Percentiles rank a stretch among this genome's conserved stretches.
Conservation (phyloP, 441 rosid species). For the Pelargonium hybrid region DNA sequence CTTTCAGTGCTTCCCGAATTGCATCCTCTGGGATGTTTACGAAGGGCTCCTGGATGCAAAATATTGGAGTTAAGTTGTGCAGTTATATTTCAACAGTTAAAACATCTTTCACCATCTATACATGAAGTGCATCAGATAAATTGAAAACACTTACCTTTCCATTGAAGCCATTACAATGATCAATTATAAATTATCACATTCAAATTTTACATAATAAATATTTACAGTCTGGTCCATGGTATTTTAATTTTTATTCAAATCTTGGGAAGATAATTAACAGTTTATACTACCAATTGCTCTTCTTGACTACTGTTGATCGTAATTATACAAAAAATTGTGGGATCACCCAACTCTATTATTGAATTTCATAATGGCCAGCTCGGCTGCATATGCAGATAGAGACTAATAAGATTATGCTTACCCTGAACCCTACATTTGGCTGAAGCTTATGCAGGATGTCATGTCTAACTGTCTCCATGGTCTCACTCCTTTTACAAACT, state of each 20-base stretch:
- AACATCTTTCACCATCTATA: not conserved
- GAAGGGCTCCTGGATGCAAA: slow-evolving; percentile 58
- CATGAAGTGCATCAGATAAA: not conserved
- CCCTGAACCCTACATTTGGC: not conserved
- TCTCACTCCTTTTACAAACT: slow-evolving; percentile 1
- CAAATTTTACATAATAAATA: not conserved
- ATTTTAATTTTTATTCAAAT: not conserved
- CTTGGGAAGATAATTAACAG: not conserved
- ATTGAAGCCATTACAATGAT: not conserved
- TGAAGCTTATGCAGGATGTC: not conserved
- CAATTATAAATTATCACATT: not conserved
- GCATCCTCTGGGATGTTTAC: slow-evolving; percentile 53
- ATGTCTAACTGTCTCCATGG: slow-evolving; percentile 4
- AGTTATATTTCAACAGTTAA: not conserved
- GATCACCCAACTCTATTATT: not conserved
- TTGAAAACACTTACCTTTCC: not conserved
- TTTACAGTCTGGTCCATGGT: not conserved
- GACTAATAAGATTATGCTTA: not conserved
- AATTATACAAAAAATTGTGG: no score
- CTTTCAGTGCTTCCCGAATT: slow-evolving; percentile 58
- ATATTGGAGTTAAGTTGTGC: not conserved
- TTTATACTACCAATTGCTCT: no score
- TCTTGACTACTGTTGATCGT: no score
- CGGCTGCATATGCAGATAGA: not conserved
- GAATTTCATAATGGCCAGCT: slow-evolving; percentile 9